Evolutionary conservation across 2,329 filamentous ascomycete species (phyloP).

Genomic region (Fusarium sp.): DNA sequence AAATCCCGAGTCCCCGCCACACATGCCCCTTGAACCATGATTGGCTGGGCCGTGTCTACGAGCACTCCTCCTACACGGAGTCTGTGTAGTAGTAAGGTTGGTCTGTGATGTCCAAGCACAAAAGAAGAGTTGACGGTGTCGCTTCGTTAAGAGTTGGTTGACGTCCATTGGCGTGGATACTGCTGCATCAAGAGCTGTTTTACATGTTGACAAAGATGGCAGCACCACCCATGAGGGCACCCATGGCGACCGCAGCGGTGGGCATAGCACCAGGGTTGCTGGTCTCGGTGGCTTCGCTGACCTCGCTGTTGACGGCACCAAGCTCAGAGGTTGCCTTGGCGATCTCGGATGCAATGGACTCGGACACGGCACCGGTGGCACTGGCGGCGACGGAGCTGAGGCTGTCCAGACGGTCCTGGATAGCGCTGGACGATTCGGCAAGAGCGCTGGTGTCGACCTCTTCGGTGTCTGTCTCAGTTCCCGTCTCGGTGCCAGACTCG

Average conservation of each 20-base stretch:
- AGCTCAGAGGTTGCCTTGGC: constrained; percentile 38
- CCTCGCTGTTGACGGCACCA: constrained; percentile 28
- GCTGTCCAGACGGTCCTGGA: constrained; percentile 34
- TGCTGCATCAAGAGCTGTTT: constrained; percentile 23
- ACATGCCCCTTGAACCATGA: neutral
- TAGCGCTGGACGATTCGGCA: constrained; percentile 33
- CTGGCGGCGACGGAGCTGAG: constrained; percentile 49
- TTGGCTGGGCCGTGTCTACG: neutral
- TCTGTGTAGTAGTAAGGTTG: too few relatives aligned
- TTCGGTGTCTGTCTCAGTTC: constrained; percentile 7
- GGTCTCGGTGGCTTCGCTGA: constrained; percentile 29
- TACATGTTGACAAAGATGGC: constrained; percentile 64
- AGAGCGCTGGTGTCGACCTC: constrained; percentile 15
- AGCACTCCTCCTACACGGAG: neutral
- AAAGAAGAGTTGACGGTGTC: constrained; percentile 1
- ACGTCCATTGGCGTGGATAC: constrained; percentile 14
- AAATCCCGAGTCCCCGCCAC: constrained; percentile 16
- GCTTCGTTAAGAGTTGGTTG: constrained; percentile 19
- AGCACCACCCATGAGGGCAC: constrained; percentile 64
- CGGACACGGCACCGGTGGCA: constrained; percentile 39
- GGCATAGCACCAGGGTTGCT: constrained; percentile 53
- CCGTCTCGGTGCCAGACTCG: neutral
- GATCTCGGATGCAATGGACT: constrained; percentile 33
- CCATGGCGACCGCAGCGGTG: constrained; percentile 62
- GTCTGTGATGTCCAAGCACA: too few relatives aligned